Evolutionary conservation across 202 grass and related monocot genomes (phyloP).

Genomic region (Carex arenaria): DNA sequence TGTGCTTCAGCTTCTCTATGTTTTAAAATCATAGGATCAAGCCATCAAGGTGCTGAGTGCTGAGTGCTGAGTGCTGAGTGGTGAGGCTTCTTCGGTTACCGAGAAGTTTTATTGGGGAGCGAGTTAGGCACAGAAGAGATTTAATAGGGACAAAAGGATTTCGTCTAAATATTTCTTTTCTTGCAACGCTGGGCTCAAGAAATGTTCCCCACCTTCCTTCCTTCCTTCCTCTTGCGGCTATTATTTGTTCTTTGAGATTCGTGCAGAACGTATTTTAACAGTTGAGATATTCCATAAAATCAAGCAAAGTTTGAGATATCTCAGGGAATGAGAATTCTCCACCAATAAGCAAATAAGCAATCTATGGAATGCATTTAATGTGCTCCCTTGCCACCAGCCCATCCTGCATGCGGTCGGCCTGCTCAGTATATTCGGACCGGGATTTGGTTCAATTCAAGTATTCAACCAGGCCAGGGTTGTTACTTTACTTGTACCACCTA

Average conservation of each 20-base stretch:
- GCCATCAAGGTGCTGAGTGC: too few species aligned
- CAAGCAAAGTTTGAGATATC: too few species aligned
- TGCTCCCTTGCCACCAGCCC: slow-evolving; percentile 22
- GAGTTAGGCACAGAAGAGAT: background rate
- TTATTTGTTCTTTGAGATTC: too few species aligned
- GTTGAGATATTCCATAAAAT: too few species aligned
- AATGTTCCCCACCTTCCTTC: slow-evolving; percentile 3
- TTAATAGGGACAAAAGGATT: slow-evolving; percentile 9
- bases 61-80: background rate
- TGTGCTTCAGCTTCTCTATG: background rate
- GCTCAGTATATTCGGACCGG: background rate
- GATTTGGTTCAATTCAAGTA: slow-evolving; percentile 11
- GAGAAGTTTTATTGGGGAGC: slow-evolving; percentile 12
- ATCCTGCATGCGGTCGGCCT: slow-evolving; percentile 19
- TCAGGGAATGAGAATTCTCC: too few species aligned
- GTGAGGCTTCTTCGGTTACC: background rate
- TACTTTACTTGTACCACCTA: background rate
- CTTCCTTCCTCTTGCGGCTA: background rate
- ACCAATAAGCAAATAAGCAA: background rate
- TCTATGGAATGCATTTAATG: background rate
- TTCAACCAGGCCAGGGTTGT: too few species aligned
- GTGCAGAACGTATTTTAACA: too few species aligned
- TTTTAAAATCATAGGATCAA: too few species aligned
- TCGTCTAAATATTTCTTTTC: slow-evolving; percentile 18
- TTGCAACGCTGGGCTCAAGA: slow-evolving; percentile 24